These are phyloP conservation scores for Termitomyces sp. DNA, from an alignment of 768 basidiomycete genomes.

Conservation along the genomic window DNA sequence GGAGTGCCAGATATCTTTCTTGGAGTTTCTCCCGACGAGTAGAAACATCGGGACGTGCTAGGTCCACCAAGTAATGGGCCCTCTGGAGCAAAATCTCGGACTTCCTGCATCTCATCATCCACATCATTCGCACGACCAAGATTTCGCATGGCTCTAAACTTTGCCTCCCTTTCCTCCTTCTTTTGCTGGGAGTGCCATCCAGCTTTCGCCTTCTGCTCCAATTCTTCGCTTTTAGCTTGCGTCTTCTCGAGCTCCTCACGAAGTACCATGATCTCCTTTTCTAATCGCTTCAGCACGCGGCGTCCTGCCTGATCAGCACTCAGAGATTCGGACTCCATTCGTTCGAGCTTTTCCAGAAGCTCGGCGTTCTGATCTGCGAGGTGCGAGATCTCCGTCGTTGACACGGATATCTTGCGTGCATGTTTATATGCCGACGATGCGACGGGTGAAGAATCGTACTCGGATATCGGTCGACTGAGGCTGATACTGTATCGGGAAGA, in stretches of 20 bases:
- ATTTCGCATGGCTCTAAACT: constrained; percentile 46
- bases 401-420: constrained; percentile 53
- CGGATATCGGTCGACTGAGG: constrained; percentile 16
- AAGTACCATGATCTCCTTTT: constrained; percentile 74
- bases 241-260: constrained; percentile 73
- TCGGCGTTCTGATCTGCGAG: constrained; percentile 84
- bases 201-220: constrained; percentile 59
- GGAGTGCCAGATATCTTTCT: constrained; percentile 10
- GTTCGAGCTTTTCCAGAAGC: constrained; percentile 68
- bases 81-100: constrained; percentile 60
- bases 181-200: constrained; percentile 37
- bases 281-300: constrained; percentile 62
- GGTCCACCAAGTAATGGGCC: constrained; percentile 35
- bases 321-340: constrained; percentile 64
- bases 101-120: constrained; percentile 20
- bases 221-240: constrained; percentile 62
- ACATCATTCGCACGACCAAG: constrained; percentile 24
- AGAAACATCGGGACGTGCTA: constrained; percentile 22
- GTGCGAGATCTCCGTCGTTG: constrained; percentile 60
- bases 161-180: constrained; percentile 50
- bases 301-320: constrained; percentile 64
- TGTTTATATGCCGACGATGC: constrained; percentile 20
- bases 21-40: constrained; percentile 19
- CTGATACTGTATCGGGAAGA: constrained; percentile 23
- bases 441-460: constrained; percentile 14